Evolutionary conservation across 805 yeast species (phyloP).

Genomic region (Saccharomycopsis fermentans): DNA sequence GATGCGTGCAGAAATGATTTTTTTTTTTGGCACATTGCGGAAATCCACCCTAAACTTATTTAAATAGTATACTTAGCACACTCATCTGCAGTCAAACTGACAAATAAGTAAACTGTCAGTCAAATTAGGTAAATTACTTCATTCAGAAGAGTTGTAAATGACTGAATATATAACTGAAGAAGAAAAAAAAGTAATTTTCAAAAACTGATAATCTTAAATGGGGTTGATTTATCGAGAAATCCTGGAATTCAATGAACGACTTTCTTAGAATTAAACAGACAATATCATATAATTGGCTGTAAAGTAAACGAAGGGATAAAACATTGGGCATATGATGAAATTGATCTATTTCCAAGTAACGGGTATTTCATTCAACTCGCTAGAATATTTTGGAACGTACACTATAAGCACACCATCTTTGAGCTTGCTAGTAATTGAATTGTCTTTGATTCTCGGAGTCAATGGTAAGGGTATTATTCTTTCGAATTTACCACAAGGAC

Average conservation of each 20-base stretch:
- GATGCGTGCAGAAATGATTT: neutral
- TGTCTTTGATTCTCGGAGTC: slow-evolving; percentile 17
- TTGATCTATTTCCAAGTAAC: slow-evolving; percentile 5
- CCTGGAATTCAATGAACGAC: too few species aligned
- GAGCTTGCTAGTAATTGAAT: slow-evolving; percentile 5
- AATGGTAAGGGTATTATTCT: slow-evolving; percentile 17
- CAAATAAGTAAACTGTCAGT: too few species aligned
- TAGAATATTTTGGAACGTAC: slow-evolving; percentile 13
- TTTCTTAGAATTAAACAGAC: too few species aligned
- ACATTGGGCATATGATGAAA: too few species aligned
- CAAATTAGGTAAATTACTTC: too few species aligned
- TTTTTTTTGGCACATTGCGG: neutral
- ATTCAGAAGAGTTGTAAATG: neutral
- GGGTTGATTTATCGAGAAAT: too few species aligned
- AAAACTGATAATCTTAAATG: too few species aligned
- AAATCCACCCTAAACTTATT: neutral
- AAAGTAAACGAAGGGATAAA: too few species aligned
- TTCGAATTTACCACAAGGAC: slow-evolving; percentile 18
- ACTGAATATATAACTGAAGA: too few species aligned
- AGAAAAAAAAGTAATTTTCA: too few species aligned
- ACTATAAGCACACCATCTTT: slow-evolving; percentile 15
- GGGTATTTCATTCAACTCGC: slow-evolving; percentile 12
- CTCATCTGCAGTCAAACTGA: neutral
- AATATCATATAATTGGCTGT: too few species aligned
- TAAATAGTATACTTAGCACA: neutral